Evolutionary conservation across 2,329 filamentous ascomycete species (phyloP).

Genomic region (Trichoderma pleuroti): DNA sequence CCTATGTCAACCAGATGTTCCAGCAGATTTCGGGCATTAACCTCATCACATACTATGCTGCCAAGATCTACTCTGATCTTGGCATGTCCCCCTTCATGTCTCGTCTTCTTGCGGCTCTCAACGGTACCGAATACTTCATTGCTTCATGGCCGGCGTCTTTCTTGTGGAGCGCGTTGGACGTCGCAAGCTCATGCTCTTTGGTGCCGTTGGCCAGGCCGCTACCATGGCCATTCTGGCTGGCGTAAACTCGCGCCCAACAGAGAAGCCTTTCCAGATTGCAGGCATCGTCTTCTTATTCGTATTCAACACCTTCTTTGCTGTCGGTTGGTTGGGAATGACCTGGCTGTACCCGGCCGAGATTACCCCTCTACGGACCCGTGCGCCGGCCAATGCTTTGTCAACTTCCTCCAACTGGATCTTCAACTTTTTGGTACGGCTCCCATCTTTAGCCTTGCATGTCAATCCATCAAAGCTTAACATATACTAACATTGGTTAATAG

Average conservation of each 20-base stretch:
- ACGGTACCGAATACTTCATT: constrained; percentile 53
- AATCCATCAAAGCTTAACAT: background rate
- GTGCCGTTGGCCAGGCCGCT: constrained; percentile 57
- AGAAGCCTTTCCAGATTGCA: constrained; percentile 51
- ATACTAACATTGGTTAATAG: constrained; percentile 19
- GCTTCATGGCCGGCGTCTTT: constrained; percentile 59
- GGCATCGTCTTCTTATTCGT: constrained; percentile 65
- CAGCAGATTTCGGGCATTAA: constrained; percentile 63
- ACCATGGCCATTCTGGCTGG: constrained; percentile 62
- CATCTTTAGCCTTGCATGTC: background rate
- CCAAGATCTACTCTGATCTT: constrained; percentile 54
- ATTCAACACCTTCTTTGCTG: constrained; percentile 56
- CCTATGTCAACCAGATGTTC: constrained; percentile 60
- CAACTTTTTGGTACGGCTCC: constrained; percentile 49
- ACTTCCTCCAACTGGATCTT: constrained; percentile 59
- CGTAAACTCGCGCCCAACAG: constrained; percentile 50
- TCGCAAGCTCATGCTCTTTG: constrained; percentile 68
- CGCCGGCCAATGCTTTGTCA: constrained; percentile 55
- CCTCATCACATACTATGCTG: constrained; percentile 61
- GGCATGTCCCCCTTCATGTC: constrained; percentile 54
- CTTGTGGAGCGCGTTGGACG: constrained; percentile 65
- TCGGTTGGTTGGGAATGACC: constrained; percentile 56
- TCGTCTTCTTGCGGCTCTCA: constrained; percentile 50
- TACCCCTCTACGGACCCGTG: constrained; percentile 63
- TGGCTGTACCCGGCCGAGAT: constrained; percentile 67